Evolutionary conservation across 306 rosid genomes (phyloP), one percentile per base, ranked within the genome.

Genomic region (Sindora glabra): DNA sequence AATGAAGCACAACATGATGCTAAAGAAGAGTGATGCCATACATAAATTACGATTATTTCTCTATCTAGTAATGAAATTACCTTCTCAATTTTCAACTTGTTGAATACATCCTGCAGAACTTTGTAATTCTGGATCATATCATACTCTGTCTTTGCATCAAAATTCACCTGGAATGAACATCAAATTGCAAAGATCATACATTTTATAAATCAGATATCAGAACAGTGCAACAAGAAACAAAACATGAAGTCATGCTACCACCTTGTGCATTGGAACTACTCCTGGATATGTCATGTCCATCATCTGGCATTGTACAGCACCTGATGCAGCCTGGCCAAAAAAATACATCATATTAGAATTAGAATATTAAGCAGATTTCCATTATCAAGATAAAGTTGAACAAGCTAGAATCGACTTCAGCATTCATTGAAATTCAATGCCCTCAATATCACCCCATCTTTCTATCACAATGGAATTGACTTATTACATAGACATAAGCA

Each of bases 201-300:
- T 25, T 13, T 5, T n/a, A 34, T 33, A 48, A 45, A 39, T 10
- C 29, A 49, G 25, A 27, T n/a, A 69, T 34, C 11, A 17, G 17
- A 48, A 18, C 23, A 49, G 32, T 37, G n/a, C n/a, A 21, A 48
- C 56, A 40, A 25, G 46, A 65, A 73, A 40, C 13, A 10, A 12
- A 47, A 58, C n/a, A n/a, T 68, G 25, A 45, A 54, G 54, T 7
- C 23, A 59, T 10, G 12, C 39, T 16, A 5, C 74, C 36, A 87
- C 97, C 89, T 87, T 91, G 81, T 91, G 96, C 96, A 91, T 91
- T 70, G 97, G 97, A 77, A 91, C 97, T 59, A 70, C 86, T 53
- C 96, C 97, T 1, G 85, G 91, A 74, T 81, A 79, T 5, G 97
- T 83, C 81, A 83, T 81, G 56, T 91, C 96, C 76, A 91, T 83